Conservation (phyloP, 169 alveolate genomes). For the Plasmodium vivax region DNA sequence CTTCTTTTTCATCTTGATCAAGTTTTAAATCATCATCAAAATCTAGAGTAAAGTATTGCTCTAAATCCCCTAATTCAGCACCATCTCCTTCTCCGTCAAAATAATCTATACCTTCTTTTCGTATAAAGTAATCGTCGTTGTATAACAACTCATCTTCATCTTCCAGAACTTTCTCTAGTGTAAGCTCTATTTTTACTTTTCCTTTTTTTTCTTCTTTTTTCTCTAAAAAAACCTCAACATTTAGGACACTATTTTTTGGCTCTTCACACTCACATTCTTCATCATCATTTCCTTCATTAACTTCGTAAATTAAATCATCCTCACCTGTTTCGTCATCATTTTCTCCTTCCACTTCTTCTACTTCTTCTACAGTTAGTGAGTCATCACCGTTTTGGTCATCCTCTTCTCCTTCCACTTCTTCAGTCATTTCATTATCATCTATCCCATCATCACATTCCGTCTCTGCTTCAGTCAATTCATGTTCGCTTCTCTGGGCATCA, state of each 20-base stretch:
- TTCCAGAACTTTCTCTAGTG: background rate
- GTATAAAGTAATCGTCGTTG: background rate
- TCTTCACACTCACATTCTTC: background rate
- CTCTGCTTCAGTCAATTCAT: too few relatives aligned
- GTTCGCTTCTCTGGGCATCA: background rate
- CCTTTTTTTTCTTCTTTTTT: background rate
- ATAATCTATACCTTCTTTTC: background rate
- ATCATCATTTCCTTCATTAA: background rate
- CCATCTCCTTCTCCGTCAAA: background rate
- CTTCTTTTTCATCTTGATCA: background rate
- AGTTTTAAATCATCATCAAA: background rate
- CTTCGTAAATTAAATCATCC: background rate
- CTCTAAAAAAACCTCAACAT: background rate
- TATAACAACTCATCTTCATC: background rate
- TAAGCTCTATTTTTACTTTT: background rate
- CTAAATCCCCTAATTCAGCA: background rate
- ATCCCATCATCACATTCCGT: too few relatives aligned
- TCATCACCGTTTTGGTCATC: too few relatives aligned
- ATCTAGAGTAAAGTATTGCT: background rate
- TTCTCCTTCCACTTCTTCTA: background rate
- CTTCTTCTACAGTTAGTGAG: too few relatives aligned
- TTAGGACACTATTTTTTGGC: background rate
- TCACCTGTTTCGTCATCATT: background rate
- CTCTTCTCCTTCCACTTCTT: too few relatives aligned
- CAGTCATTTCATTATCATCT: background rate